Evolutionary conservation across 2,329 filamentous ascomycete species (phyloP).

Genomic region (Phyllosticta citriasiana): DNA sequence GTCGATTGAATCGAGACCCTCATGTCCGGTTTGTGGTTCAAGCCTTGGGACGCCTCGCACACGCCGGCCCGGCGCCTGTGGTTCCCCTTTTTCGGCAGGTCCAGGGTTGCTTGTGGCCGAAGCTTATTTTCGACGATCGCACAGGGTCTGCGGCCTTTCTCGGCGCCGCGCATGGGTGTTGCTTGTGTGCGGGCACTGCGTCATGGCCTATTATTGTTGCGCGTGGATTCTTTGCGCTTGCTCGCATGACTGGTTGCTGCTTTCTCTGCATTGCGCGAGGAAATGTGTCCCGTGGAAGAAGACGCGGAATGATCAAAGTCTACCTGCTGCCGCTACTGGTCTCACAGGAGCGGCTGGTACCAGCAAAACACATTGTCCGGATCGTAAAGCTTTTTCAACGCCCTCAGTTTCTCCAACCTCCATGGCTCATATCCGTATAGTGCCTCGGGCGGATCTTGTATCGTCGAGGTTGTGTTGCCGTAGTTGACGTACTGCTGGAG

Average conservation of each 20-base stretch:
- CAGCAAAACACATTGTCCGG: constrained; percentile 21
- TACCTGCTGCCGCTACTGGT: background rate
- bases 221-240: background rate
- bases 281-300: too few species aligned
- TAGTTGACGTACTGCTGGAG: constrained; percentile 27
- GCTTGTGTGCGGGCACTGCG: too few species aligned
- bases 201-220: background rate
- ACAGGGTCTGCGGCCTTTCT: background rate
- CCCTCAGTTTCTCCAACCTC: constrained; percentile 21
- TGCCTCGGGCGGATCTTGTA: constrained; percentile 17
- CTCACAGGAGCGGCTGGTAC: constrained; percentile 19
- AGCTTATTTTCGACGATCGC: background rate
- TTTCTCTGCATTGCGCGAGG: background rate
- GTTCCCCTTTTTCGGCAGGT: background rate
- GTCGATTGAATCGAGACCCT: background rate
- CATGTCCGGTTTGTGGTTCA: background rate
- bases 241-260: background rate
- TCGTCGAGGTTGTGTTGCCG: constrained; percentile 17
- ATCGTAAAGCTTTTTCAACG: constrained; percentile 26
- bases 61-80: background rate
- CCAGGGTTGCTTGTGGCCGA: background rate
- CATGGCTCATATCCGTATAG: constrained; percentile 26
- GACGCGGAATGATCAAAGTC: background rate
- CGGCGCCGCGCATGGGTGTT: background rate
- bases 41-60: too few species aligned